phyloP scores from a whole-genome alignment of 768 basidiomycete species.

The Neoboletus subvelutipes region DNA sequence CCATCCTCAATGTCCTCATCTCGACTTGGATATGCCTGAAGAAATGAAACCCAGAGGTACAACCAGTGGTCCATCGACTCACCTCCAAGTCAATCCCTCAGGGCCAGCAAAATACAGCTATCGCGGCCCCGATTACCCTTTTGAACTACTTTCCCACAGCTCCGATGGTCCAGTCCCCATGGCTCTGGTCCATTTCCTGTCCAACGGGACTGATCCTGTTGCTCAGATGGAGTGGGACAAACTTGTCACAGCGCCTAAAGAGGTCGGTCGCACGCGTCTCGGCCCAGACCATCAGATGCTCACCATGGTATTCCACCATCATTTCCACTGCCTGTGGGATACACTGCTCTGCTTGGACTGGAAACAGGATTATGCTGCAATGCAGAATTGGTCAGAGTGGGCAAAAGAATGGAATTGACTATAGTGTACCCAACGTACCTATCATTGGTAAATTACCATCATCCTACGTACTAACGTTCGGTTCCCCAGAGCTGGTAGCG shows the following conservation, averaged over 20 bases:
- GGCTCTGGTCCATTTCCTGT: constrained; percentile 8
- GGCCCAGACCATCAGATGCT: constrained; percentile 15
- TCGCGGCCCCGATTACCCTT: constrained; percentile 12
- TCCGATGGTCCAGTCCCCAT: constrained; percentile 7
- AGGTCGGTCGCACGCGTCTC: constrained; percentile 10
- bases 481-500: background rate
- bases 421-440: too few relatives aligned
- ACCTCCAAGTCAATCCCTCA: background rate
- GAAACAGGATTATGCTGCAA: background rate
- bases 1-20: constrained; percentile 7
- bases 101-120: constrained; percentile 8
- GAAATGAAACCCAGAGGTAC: background rate
- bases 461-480: background rate
- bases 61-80: background rate
- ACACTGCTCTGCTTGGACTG: constrained; percentile 16
- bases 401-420: constrained; percentile 8
- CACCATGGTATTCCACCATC: constrained; percentile 11
- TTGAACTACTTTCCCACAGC: constrained; percentile 4
- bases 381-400: constrained; percentile 12
- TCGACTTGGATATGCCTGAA: background rate
- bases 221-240: constrained; percentile 11
- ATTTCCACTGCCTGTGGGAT: constrained; percentile 18
- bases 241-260: constrained; percentile 8
- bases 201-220: constrained; percentile 6
- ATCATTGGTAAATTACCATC: background rate